These are phyloP conservation scores for Grosmannia huntii DNA, from an alignment of 2,329 filamentous ascomycete species.

Conservation along the genomic window DNA sequence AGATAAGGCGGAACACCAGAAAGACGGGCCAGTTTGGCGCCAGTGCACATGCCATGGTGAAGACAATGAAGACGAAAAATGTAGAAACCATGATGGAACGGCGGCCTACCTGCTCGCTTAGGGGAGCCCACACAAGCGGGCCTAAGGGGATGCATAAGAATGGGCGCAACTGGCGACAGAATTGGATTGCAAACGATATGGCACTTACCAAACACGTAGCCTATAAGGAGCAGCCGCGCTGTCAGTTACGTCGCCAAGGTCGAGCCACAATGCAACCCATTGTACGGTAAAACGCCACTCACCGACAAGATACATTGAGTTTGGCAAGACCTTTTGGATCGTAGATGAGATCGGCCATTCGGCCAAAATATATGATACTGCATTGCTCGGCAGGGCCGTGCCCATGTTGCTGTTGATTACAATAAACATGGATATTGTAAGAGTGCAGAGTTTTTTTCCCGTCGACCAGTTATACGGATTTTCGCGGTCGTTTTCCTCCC, in stretches of 20 bases:
- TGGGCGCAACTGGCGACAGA: no score
- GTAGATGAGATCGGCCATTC: constrained; percentile 42
- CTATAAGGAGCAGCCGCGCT: neutral
- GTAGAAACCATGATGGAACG: constrained; percentile 22
- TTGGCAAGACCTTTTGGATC: constrained; percentile 38
- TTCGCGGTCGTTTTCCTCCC: constrained; percentile 34
- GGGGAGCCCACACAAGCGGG: constrained; percentile 49
- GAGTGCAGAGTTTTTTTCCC: constrained; percentile 37
- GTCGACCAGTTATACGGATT: constrained; percentile 41
- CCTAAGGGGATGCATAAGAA: constrained; percentile 11
- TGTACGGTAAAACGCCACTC: constrained; percentile 15
- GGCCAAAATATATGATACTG: constrained; percentile 40
- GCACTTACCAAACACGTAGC: neutral
- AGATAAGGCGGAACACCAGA: constrained; percentile 38
- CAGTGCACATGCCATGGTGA: constrained; percentile 43
- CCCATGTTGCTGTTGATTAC: constrained; percentile 59
- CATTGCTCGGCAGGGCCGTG: constrained; percentile 51
- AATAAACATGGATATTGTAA: constrained; percentile 41
- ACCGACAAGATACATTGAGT: constrained; percentile 46
- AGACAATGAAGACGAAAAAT: constrained; percentile 35
- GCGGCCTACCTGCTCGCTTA: constrained; percentile 51
- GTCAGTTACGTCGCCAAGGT: no score
- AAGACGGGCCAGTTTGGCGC: constrained; percentile 38
- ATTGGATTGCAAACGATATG: no score
- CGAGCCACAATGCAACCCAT: no score